phyloP scores from a whole-genome alignment of 768 basidiomycete genomes.

The Leccinum longicurvipes region DNA sequence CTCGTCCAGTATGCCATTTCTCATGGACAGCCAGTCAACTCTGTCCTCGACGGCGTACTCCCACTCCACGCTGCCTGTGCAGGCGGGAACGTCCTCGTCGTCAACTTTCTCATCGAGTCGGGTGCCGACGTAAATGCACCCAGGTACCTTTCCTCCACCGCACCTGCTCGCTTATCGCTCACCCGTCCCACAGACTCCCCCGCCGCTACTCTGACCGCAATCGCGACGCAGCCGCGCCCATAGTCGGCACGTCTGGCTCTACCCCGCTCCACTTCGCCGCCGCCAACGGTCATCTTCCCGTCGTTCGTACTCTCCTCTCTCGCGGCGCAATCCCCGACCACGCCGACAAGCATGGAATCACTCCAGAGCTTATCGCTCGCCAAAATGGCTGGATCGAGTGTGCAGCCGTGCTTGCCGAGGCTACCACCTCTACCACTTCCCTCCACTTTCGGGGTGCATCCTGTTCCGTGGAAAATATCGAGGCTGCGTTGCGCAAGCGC shows the following conservation, averaged over 20 bases:
- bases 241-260: constrained; percentile 80
- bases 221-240: constrained; percentile 62
- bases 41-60: constrained; percentile 93
- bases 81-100: constrained; percentile 85
- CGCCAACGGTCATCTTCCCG: constrained; percentile 83
- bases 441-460: constrained; percentile 19
- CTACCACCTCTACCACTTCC: constrained; percentile 37
- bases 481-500: constrained; percentile 39
- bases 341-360: constrained; percentile 88
- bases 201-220: constrained; percentile 71
- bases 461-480: constrained; percentile 30
- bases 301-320: constrained; percentile 76
- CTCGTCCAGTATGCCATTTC: constrained; percentile 90
- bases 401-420: constrained; percentile 67
- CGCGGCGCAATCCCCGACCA: constrained; percentile 80
- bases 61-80: constrained; percentile 94
- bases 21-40: constrained; percentile 95
- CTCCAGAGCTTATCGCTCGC: constrained; percentile 79
- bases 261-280: constrained; percentile 97
- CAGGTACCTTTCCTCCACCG: constrained; percentile 48
- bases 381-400: constrained; percentile 79
- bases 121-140: constrained; percentile 99
- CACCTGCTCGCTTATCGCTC: constrained; percentile 7
- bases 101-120: constrained; percentile 82
- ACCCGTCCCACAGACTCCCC: constrained; percentile 48